Conservation (phyloP, 2,329 filamentous ascomycete species). For the Bipolaris cookei region DNA sequence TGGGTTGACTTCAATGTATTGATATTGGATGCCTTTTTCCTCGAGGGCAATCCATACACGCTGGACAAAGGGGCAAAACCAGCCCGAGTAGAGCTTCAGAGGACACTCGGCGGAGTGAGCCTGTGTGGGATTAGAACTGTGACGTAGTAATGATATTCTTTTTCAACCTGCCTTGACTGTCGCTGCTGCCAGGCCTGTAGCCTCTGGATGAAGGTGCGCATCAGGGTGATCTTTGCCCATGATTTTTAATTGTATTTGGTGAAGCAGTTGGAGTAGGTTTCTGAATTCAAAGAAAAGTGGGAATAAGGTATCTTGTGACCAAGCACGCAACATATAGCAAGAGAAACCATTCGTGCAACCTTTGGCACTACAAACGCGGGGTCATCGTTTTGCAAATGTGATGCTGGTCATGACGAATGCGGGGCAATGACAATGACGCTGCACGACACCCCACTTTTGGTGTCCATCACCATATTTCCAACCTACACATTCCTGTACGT, state of each 20-base stretch:
- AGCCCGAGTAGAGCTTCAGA: slow-evolving; percentile 73
- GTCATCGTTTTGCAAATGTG: slow-evolving; percentile 16
- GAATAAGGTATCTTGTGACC: not conserved
- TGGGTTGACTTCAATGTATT: slow-evolving; percentile 74
- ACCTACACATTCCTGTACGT: no score
- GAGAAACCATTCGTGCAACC: not conserved
- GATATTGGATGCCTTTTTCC: slow-evolving; percentile 75
- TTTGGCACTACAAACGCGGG: not conserved
- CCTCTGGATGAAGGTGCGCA: slow-evolving; percentile 44
- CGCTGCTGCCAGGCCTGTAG: slow-evolving; percentile 40
- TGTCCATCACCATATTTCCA: not conserved
- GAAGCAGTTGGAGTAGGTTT: not conserved
- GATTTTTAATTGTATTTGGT: slow-evolving; percentile 3
- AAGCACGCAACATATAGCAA: not conserved
- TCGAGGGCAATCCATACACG: slow-evolving; percentile 74
- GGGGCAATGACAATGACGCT: slow-evolving; percentile 16
- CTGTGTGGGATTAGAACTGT: slow-evolving; percentile 16
- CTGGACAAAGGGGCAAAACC: slow-evolving; percentile 75
- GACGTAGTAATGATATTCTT: not conserved
- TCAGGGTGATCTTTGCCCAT: slow-evolving; percentile 47
- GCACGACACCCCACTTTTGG: slow-evolving; percentile 13
- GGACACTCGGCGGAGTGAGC: slow-evolving; percentile 51
- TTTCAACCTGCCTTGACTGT: slow-evolving; percentile 36
- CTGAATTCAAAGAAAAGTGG: not conserved
- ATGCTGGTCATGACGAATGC: slow-evolving; percentile 25